Percentiles rank a stretch among this genome's conserved stretches.
Evolutionary conservation across 1,139 yeast species (phyloP).

Genomic region (Geotrichum reessii): DNA sequence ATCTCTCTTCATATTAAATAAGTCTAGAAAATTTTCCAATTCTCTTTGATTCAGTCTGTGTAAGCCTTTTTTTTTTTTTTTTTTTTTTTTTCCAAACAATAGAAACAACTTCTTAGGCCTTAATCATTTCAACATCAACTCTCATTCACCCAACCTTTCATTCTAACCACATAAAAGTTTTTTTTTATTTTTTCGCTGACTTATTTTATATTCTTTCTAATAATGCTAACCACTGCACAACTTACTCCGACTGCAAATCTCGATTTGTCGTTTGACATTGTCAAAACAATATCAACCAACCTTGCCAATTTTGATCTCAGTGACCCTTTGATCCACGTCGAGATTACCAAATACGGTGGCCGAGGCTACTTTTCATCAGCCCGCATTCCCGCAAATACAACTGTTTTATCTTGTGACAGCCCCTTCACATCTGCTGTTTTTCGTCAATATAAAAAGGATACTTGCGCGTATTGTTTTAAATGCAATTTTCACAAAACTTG

Average conservation of each 20-base stretch:
- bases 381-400: slow-evolving; percentile 41
- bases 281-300: background rate
- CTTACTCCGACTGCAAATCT: background rate
- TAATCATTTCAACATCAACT: background rate
- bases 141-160: too few relatives aligned
- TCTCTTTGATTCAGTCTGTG: background rate
- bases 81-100: background rate
- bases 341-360: slow-evolving; percentile 42
- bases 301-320: background rate
- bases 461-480: slow-evolving; percentile 51
- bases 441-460: slow-evolving; percentile 59
- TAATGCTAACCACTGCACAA: background rate
- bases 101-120: background rate
- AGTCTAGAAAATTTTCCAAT: background rate
- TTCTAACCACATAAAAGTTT: too few relatives aligned
- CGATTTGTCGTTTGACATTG: background rate
- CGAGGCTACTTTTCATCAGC: slow-evolving; percentile 56
- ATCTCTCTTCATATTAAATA: background rate
- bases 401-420: slow-evolving; percentile 39
- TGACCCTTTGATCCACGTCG: slow-evolving; percentile 19
- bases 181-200: too few relatives aligned
- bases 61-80: background rate
- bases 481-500: slow-evolving; percentile 48
- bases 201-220: background rate
- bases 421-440: slow-evolving; percentile 49